A percentile compares a stretch with the other conserved stretches of the same genome.
These are phyloP conservation scores for Suillus americanus DNA, from an alignment of 768 basidiomycete genomes.

Conservation along the genomic window DNA sequence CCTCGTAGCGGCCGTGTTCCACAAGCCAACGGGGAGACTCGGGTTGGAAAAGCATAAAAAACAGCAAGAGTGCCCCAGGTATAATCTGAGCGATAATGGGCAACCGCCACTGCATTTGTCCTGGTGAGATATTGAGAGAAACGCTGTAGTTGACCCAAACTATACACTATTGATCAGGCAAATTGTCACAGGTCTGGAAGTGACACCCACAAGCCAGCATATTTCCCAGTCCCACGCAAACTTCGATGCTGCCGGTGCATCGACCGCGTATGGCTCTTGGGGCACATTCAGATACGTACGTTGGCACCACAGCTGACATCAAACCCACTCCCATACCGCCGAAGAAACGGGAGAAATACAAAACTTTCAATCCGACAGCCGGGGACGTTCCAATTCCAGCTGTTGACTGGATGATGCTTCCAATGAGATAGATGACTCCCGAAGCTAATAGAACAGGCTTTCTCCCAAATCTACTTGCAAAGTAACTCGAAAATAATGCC, in stretches of 20 bases:
- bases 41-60: conserved; percentile 37
- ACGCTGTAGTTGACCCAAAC: conserved; percentile 39
- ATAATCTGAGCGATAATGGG: conserved; percentile 39
- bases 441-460: conserved; percentile 33
- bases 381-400: conserved; percentile 31
- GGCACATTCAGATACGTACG: conserved; percentile 38
- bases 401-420: conserved; percentile 34
- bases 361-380: conserved; percentile 24
- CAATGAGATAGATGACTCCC: conserved; percentile 33
- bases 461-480: conserved; percentile 34
- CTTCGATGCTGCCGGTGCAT: conserved; percentile 33
- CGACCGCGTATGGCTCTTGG: conserved; percentile 39
- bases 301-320: conserved; percentile 35
- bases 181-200: not conserved
- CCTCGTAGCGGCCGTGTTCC: conserved; percentile 33
- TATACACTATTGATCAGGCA: conserved; percentile 10
- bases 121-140: conserved; percentile 23
- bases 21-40: conserved; percentile 45
- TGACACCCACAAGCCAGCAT: conserved; percentile 35
- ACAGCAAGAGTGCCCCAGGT: conserved; percentile 36
- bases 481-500: conserved; percentile 27
- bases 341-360: conserved; percentile 42
- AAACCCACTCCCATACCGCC: conserved; percentile 47
- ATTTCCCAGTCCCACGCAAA: conserved; percentile 33
- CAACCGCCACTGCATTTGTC: conserved; percentile 36